Evolutionary conservation across 345 rosid genomes (phyloP).

Genomic region (Melaleuca quinquenervia): DNA sequence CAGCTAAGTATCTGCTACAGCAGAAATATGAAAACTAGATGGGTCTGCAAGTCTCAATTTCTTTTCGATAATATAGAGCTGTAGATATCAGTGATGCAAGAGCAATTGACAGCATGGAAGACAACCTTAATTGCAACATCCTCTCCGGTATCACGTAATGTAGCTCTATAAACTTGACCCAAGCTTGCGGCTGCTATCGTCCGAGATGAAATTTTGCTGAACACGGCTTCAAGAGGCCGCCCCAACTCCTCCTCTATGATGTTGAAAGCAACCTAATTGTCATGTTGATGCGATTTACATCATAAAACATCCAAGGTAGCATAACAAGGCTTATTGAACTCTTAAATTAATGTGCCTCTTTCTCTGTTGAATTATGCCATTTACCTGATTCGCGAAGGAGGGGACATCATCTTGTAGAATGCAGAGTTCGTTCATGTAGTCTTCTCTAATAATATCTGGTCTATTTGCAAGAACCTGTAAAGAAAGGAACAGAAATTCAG

Average conservation of each 20-base stretch:
- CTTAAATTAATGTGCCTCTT: background rate
- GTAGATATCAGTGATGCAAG: background rate
- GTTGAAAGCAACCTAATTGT: conserved; percentile 68
- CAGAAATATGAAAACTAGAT: background rate
- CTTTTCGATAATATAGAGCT: background rate
- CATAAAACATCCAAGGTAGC: background rate
- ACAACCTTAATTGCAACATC: conserved; percentile 97
- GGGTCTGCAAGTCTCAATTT: background rate
- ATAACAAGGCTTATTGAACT: background rate
- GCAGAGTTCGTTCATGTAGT: conserved; percentile 96
- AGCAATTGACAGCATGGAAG: background rate
- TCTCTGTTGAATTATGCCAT: background rate
- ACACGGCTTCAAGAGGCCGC: conserved; percentile 74
- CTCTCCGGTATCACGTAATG: conserved; percentile 74
- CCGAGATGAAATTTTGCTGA: conserved; percentile 69
- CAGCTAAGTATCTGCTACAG: background rate
- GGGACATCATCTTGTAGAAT: conserved; percentile 98
- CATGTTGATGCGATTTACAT: background rate
- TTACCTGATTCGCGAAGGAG: conserved; percentile 85
- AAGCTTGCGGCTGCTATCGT: conserved; percentile 98
- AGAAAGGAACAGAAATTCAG: background rate
- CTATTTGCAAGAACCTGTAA: conserved; percentile 84
- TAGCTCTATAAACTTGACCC: conserved; percentile 98
- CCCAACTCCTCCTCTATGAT: conserved; percentile 94
- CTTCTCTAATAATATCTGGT: conserved; percentile 93